A percentile compares a stretch with the other conserved stretches of the same genome.
phyloP scores from a whole-genome alignment of 352 stramenopile genomes.

The Phytophthora cryptogea region DNA sequence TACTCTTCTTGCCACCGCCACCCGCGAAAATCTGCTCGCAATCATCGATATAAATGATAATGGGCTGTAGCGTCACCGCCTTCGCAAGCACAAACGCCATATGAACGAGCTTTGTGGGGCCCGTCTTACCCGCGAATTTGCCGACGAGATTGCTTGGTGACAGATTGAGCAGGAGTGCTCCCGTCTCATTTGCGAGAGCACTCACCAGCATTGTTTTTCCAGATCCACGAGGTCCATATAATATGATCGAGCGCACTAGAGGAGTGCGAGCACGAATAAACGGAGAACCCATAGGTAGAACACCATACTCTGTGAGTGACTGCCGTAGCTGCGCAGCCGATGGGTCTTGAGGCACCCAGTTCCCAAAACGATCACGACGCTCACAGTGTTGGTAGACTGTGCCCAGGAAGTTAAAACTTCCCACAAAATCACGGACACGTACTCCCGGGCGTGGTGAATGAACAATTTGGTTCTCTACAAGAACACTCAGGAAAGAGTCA shows the following conservation, averaged over 20 bases:
- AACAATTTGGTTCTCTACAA: constrained; percentile 92
- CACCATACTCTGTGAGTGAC: constrained; percentile 89
- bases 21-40: constrained; percentile 90
- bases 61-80: constrained; percentile 79
- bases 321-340: constrained; percentile 91
- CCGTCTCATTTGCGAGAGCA: constrained; percentile 91
- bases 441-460: constrained; percentile 48
- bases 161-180: constrained; percentile 95
- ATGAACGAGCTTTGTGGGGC: constrained; percentile 92
- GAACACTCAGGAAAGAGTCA: constrained; percentile 89
- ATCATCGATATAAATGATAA: constrained; percentile 95
- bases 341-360: constrained; percentile 92
- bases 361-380: constrained; percentile 66
- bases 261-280: constrained; percentile 77
- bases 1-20: constrained; percentile 81
- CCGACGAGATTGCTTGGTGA: constrained; percentile 91
- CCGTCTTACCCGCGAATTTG: constrained; percentile 93
- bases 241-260: constrained; percentile 89
- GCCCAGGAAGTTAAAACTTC: constrained; percentile 92
- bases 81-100: constrained; percentile 94
- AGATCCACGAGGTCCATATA: constrained; percentile 92
- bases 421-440: constrained; percentile 84
- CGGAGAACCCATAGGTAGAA: constrained; percentile 86
- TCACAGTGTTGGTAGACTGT: constrained; percentile 72
- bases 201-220: constrained; percentile 95